A percentile compares a stretch with the other conserved stretches of the same genome.
These are phyloP conservation scores for Pisolithus marmoratus DNA, from an alignment of 768 basidiomycete species.

Conservation along the genomic window DNA sequence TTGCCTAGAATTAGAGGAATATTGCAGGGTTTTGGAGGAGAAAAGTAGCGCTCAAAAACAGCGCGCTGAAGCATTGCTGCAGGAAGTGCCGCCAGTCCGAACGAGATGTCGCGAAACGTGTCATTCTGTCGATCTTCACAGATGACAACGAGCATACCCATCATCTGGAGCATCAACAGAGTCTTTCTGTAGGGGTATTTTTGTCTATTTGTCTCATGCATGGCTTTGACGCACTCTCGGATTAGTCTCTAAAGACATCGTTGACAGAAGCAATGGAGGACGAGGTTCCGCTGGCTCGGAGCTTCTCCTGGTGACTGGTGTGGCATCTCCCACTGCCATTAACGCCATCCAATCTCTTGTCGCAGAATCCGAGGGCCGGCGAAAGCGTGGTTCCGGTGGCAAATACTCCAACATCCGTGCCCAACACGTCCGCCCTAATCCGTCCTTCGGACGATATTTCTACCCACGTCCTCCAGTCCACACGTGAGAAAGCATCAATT, in stretches of 20 bases:
- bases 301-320: conserved; percentile 19
- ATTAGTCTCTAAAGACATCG: conserved; percentile 41
- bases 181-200: conserved; percentile 45
- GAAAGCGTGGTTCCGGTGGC: neutral
- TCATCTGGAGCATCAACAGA: conserved; percentile 50
- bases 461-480: conserved; percentile 10
- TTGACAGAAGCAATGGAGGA: conserved; percentile 46
- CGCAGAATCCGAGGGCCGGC: too few relatives aligned
- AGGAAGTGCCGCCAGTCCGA: conserved; percentile 56
- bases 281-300: conserved; percentile 35
- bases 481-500: conserved; percentile 34
- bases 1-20: conserved; percentile 61
- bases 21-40: conserved; percentile 45
- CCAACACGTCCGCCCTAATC: neutral
- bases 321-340: conserved; percentile 11
- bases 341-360: neutral
- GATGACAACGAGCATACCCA: conserved; percentile 41
- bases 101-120: conserved; percentile 58
- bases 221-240: neutral
- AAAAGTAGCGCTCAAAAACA: conserved; percentile 49
- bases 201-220: neutral
- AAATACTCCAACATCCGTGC: conserved; percentile 4
- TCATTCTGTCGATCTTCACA: conserved; percentile 61
- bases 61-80: conserved; percentile 50
- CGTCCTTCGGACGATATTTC: conserved; percentile 7